A percentile compares a stretch with the other conserved stretches of the same genome.
phyloP scores from a whole-genome alignment of 352 stramenopile species.

The Phytophthora aleatoria region DNA sequence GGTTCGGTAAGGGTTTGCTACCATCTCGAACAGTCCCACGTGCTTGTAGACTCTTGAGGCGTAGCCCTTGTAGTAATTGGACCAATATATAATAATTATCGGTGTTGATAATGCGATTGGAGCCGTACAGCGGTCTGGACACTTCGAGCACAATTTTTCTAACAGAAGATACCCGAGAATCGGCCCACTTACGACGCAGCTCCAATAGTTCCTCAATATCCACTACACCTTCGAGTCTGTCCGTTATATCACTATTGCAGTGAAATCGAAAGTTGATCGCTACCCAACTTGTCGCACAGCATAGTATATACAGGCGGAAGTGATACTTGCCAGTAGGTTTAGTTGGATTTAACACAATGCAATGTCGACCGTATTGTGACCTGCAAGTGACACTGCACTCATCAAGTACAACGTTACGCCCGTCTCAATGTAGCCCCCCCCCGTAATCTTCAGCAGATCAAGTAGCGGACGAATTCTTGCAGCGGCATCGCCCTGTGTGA shows the following conservation, averaged over 20 bases:
- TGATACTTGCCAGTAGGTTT: slow-evolving; percentile 3
- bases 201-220: background rate
- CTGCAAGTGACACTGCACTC: slow-evolving; percentile 2
- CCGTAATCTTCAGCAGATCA: slow-evolving; percentile 2
- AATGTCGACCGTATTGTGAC: slow-evolving; percentile 3
- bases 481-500: background rate
- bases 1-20: slow-evolving; percentile 24
- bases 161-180: slow-evolving; percentile 2
- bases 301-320: background rate
- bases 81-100: slow-evolving; percentile 38
- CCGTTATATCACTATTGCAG: slow-evolving; percentile 22
- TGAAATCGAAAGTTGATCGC: slow-evolving; percentile 34
- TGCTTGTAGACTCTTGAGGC: slow-evolving; percentile 19
- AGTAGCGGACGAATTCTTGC: slow-evolving; percentile 9
- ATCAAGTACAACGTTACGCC: background rate
- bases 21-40: slow-evolving; percentile 20
- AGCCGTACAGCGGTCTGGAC: slow-evolving; percentile 14
- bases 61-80: slow-evolving; percentile 24
- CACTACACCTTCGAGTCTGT: slow-evolving; percentile 21
- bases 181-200: background rate
- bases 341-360: background rate
- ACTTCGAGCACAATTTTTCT: slow-evolving; percentile 36
- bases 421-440: background rate
- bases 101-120: slow-evolving; percentile 30
- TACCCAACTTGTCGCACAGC: slow-evolving; percentile 28